Evolutionary conservation across 2,329 filamentous ascomycete genomes (phyloP), one percentile per base, ranked within the genome.

Genomic region (Fusarium robinianum): DNA sequence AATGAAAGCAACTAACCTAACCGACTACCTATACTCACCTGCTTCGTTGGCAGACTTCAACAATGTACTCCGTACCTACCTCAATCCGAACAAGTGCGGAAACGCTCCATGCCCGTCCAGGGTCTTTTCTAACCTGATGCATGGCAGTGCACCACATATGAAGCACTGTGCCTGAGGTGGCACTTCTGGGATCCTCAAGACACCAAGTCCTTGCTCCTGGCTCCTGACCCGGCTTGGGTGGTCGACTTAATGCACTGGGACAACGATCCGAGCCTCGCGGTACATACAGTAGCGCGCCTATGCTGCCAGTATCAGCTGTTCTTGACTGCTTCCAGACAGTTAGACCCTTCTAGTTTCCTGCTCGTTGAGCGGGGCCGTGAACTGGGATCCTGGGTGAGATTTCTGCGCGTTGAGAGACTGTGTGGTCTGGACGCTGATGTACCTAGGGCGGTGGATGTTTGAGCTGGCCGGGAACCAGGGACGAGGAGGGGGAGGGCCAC

Each of bases 301-400:
- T 16, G 42, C 40, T 32, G 34, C 38, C 27, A 53, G 34, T 32
- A 59, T 57, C 51, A 47, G 53, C 53, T 53, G 50, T 48, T 56
- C 31, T 47, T 41, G 18, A 37, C 46, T 53, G 35, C 36, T 49
- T 49, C 44, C 39, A 49, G 49, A 36, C 41, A 36, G 36, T 36
- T 53, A 41, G 34, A 23, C 27, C 38, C 43, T 47, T 47, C 42
- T 51, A 44, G 42, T 35, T 35, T 49, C 17, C 22, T 35, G 26
- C n/a, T 23, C 23, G 25, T 36, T 21, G 34, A 38, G 49, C 50
- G 46, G 41, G 47, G 51, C 43, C 38, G 14, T 21, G 38, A 41
- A 32, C 29, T 27, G 27, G 24, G 29, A 38, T 27, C 35, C 33
- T 31, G 29, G 30, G 17, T 17, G 14, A n/a, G 23, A 31, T 23